Percentiles rank a stretch among this genome's conserved stretches.
Conservation (phyloP, 495 filamentous ascomycete species). For the Tirmania nivea region DNA sequence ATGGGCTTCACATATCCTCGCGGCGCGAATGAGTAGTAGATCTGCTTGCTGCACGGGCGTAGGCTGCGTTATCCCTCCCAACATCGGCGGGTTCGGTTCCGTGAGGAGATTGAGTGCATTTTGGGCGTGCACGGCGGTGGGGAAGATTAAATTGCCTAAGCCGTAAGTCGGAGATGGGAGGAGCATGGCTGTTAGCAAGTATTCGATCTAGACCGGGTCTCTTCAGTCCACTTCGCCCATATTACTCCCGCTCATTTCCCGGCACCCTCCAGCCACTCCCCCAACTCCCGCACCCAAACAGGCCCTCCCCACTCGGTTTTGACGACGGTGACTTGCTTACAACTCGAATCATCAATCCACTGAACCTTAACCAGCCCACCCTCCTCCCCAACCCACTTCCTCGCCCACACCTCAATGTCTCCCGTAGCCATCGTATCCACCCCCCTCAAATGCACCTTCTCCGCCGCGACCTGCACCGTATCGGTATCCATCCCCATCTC, state of each 20-base stretch:
- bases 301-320: too few relatives aligned
- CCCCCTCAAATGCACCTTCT: conserved; percentile 64
- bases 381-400: conserved; percentile 36
- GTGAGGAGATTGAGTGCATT: conserved; percentile 48
- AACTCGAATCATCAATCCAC: conserved; percentile 85
- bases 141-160: conserved; percentile 60
- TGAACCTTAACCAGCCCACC: conserved; percentile 39
- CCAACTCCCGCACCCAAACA: too few relatives aligned
- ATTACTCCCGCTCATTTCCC: too few relatives aligned
- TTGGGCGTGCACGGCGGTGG: conserved; percentile 40
- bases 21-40: conserved; percentile 32
- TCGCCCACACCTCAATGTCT: conserved; percentile 49
- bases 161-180: too few relatives aligned
- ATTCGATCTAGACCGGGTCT: too few relatives aligned
- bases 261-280: too few relatives aligned
- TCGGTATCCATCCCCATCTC: conserved; percentile 11
- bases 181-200: too few relatives aligned
- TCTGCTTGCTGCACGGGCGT: conserved; percentile 23
- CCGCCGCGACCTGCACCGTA: conserved; percentile 20
- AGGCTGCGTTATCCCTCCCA: too few relatives aligned
- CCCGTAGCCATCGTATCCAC: conserved; percentile 60
- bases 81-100: conserved; percentile 8
- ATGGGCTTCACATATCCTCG: conserved; percentile 40
- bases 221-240: too few relatives aligned
- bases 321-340: conserved; percentile 1